Conservation (phyloP, 2,329 filamentous ascomycete genomes). For the Claviceps citrina region DNA sequence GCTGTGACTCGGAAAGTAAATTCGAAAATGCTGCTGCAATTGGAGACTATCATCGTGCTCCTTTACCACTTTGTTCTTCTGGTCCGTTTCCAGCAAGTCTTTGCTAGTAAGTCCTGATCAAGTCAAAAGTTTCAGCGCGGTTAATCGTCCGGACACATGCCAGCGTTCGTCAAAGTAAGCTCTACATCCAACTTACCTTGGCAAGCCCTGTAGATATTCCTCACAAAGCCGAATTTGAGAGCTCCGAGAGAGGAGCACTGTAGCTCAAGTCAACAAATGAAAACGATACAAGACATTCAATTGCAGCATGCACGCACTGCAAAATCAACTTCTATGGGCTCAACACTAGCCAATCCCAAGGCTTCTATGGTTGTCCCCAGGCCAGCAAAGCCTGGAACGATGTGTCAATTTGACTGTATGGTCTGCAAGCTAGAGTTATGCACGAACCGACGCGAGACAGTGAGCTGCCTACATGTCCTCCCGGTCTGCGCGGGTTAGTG, state of each 20-base stretch:
- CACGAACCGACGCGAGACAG: constrained; percentile 18
- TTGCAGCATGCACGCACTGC: constrained; percentile 33
- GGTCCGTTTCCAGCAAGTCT: neutral
- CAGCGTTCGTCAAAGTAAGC: constrained; percentile 4
- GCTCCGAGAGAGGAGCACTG: constrained; percentile 70
- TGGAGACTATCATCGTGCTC: neutral
- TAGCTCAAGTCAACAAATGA: neutral
- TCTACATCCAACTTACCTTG: constrained; percentile 28
- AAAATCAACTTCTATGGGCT: constrained; percentile 54
- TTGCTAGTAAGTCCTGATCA: neutral
- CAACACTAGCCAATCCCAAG: constrained; percentile 43
- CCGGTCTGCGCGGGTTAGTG: constrained; percentile 16
- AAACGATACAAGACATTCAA: neutral
- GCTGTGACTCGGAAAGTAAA: constrained; percentile 66
- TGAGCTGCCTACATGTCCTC: constrained; percentile 17
- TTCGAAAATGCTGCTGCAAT: constrained; percentile 38
- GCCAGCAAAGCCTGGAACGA: constrained; percentile 49
- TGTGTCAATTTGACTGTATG: neutral
- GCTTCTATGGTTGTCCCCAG: constrained; percentile 50
- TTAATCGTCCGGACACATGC: constrained; percentile 2
- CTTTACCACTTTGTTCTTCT: neutral
- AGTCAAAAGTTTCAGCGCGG: neutral
- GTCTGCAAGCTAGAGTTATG: constrained; percentile 5
- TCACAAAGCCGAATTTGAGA: constrained; percentile 52
- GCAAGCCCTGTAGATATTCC: constrained; percentile 37